Evolutionary conservation across 2,329 filamentous ascomycete species (phyloP), one percentile per base, ranked within the genome.

Genomic region (Aspergillus pseudoterreus): DNA sequence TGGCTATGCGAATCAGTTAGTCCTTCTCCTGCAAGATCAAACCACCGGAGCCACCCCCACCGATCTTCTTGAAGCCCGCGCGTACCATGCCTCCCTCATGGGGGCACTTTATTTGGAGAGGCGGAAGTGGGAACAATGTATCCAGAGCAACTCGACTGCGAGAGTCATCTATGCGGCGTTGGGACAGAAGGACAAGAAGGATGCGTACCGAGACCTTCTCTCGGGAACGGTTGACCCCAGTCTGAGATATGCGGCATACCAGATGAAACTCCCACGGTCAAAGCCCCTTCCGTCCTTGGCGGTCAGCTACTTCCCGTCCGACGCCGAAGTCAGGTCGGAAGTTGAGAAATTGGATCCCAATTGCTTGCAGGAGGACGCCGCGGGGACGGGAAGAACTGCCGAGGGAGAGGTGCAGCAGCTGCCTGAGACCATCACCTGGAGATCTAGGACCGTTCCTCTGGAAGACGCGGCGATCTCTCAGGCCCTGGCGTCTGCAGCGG

Each of bases 381-480:
- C 74, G 48, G 70, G 75, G 52, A 72, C 78, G 57, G 77, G 79
- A 57, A 78, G 48, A 54, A 65, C 63, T 15, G 63, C 68, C 54
- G 75, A 76, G 50, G 74, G 75, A 14, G 66, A 70, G 32, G 63
- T 71, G 9, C 68, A 73, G 49, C 71, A 83, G 44, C 76, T 84
- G 2, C 88, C 90, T 0, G 86, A 85, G 62, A 88, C 84, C 9
- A 85, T 99, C 52, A 85, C 82, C 4, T 99, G 94, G 94, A 84
- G 94, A 57, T 86, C 84, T 9, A 83, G 92, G 39, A 87, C 87
- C 55, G 92, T 96, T 14, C 85, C 87, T 58, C 87, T 99, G 47
- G 92, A 96, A 62, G 92, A 99, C 71, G 92, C 92, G 22, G 86
- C 90, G 45, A 96, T 97, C 61, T 90, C 92, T 1, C 82, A 92